phyloP scores from a whole-genome alignment of 768 basidiomycete genomes.

The Serpula lacrymans region DNA sequence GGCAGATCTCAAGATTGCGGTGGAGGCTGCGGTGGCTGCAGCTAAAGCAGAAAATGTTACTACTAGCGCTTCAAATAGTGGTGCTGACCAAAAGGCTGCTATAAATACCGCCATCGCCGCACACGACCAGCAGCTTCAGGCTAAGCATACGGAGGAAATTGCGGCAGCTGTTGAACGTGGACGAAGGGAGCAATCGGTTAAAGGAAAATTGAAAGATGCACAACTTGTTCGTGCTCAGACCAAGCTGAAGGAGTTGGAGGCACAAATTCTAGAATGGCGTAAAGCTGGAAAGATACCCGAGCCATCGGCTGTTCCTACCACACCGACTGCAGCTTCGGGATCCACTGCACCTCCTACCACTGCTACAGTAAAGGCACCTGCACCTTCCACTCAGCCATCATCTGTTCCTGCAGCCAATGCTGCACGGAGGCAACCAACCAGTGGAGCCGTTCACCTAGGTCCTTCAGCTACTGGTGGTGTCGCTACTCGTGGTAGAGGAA shows the following conservation, averaged over 20 bases:
- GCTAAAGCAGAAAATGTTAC: slow-evolving; percentile 33
- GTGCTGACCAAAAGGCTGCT: slow-evolving; percentile 43
- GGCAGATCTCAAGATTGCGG: slow-evolving; percentile 48
- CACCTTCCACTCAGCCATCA: slow-evolving; percentile 26
- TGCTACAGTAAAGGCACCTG: slow-evolving; percentile 9
- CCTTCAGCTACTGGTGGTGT: slow-evolving; percentile 20
- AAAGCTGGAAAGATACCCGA: slow-evolving; percentile 47
- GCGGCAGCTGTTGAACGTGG: slow-evolving; percentile 66
- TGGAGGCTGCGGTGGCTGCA: slow-evolving; percentile 42
- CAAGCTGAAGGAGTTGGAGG: slow-evolving; percentile 67
- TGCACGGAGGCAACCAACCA: slow-evolving; percentile 30
- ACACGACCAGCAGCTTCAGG: slow-evolving; percentile 44
- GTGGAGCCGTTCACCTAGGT: slow-evolving; percentile 23
- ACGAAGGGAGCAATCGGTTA: slow-evolving; percentile 57
- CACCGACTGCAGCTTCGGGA: slow-evolving; percentile 11
- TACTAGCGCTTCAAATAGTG: slow-evolving; percentile 16
- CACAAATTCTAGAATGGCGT: slow-evolving; percentile 55
- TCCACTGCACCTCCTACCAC: slow-evolving; percentile 8
- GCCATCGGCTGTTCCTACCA: slow-evolving; percentile 15
- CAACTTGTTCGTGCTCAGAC: slow-evolving; percentile 61
- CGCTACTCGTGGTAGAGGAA: slow-evolving; percentile 26
- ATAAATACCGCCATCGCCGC: slow-evolving; percentile 47
- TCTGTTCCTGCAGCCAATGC: slow-evolving; percentile 24
- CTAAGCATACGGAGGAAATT: slow-evolving; percentile 53
- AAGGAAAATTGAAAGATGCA: slow-evolving; percentile 66